Evolutionary conservation across 2,329 filamentous ascomycete genomes (phyloP).

Genomic region (Lachnellula cervina): DNA sequence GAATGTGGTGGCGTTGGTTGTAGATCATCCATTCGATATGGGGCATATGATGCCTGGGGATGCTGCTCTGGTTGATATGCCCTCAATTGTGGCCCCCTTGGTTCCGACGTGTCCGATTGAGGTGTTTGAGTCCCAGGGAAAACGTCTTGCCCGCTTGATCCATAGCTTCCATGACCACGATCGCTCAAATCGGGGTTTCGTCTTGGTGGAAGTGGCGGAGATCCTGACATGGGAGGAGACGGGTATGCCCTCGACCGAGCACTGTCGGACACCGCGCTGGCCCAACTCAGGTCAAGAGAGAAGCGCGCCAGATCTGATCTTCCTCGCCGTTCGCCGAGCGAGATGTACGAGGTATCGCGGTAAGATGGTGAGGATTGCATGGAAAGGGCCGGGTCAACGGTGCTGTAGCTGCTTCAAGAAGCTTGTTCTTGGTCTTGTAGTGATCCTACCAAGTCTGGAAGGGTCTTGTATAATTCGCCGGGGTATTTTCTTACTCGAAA

Average conservation of each 20-base stretch:
- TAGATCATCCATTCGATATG: slow-evolving; percentile 25
- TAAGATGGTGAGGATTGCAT: slow-evolving; percentile 50
- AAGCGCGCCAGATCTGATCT: slow-evolving; percentile 50
- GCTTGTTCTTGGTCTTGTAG: slow-evolving; percentile 15
- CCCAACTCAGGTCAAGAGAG: slow-evolving; percentile 52
- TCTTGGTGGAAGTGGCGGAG: slow-evolving; percentile 57
- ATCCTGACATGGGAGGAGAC: slow-evolving; percentile 71
- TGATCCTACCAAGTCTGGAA: slow-evolving; percentile 11
- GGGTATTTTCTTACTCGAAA: slow-evolving; percentile 4
- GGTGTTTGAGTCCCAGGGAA: slow-evolving; percentile 38
- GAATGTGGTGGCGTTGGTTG: slow-evolving; percentile 12
- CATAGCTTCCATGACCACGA: slow-evolving; percentile 46
- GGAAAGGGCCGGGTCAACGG: slow-evolving; percentile 32
- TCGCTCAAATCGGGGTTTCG: slow-evolving; percentile 52
- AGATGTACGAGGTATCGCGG: slow-evolving; percentile 35
- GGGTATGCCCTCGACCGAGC: slow-evolving; percentile 58
- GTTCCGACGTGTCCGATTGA: slow-evolving; percentile 24
- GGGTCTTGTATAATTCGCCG: slow-evolving; percentile 12
- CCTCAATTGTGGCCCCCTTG: slow-evolving; percentile 30
- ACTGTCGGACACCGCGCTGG: slow-evolving; percentile 50
- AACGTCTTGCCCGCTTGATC: slow-evolving; percentile 44
- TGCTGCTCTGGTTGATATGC: slow-evolving; percentile 36
- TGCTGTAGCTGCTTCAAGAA: slow-evolving; percentile 12
- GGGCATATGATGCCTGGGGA: slow-evolving; percentile 19
- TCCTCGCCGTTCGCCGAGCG: slow-evolving; percentile 56